Base-by-base conservation (phyloP, 2,329 filamentous ascomycete genomes). In the Grosmannia serpens region DNA sequence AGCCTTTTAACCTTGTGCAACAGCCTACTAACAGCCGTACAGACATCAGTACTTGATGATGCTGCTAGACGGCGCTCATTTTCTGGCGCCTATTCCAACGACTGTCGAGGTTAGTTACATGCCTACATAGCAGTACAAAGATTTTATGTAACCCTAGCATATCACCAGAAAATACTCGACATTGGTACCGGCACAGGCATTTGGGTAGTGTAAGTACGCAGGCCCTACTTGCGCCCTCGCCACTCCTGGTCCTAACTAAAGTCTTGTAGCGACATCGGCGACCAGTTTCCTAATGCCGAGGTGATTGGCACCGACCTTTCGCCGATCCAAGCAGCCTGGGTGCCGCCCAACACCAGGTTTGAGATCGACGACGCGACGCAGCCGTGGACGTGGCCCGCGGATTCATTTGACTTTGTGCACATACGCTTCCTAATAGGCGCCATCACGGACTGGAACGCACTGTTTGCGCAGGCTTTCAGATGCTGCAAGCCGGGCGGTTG, bases 401-500 rank as follows among this genome's bases (percentile, higher is more conserved):
- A 53, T 27, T 10, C 55, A 27, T 41, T 41, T 20, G 27, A 50
- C 55, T 51, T 51, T 38, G 20, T 56, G 20, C 55, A 56, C 46
- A 50, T 51, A 6, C 44, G 44, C 4, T 33, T n/a, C 13, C 2
- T 55, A 11, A 59, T 65, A 29, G 65, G 67, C 13, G 64, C 62
- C 27, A 61, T 68, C n/a, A 15, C 47, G 6, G 59, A 66, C 53
- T 68, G 67, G 67, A 31, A 56, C n/a, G 35, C 51, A 2, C 44
- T 67, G 10, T 60, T 65, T n/a, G 58, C 54, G 24, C 57, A 66
- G 59, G 63, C 62, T 2, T 67, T 61, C 53, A 67, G 67, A 29
- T 69, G 77, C 59, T 64, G 78, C n/a, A 72, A 69, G 53, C 69
- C 71, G 1, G 77, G 77, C 20, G 77, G 77, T 33, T 81, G 76